These are phyloP conservation scores for Diplodia mutila DNA, from an alignment of 2,329 filamentous ascomycete species.

Conservation along the genomic window DNA sequence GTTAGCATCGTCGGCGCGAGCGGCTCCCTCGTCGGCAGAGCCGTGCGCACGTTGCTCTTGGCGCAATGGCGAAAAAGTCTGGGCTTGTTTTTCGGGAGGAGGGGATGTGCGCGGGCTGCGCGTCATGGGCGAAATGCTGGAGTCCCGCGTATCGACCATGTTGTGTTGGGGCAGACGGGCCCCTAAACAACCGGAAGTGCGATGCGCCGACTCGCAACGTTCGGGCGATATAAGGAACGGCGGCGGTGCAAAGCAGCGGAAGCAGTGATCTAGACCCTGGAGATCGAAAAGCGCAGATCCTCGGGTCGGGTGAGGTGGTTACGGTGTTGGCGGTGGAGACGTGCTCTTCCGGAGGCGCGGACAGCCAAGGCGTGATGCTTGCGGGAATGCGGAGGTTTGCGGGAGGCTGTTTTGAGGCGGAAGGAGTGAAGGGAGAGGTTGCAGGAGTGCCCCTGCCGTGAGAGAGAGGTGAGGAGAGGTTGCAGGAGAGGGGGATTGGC, in stretches of 20 bases:
- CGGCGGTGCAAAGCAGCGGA: conserved; percentile 5
- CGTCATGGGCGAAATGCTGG: conserved; percentile 35
- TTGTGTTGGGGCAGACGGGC: conserved; percentile 6
- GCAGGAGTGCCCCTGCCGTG: conserved; percentile 19
- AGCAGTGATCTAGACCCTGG: conserved; percentile 5
- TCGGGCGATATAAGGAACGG: not conserved
- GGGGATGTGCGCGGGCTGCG: conserved; percentile 31
- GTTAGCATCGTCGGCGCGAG: not conserved
- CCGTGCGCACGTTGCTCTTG: conserved; percentile 31
- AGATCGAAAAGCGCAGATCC: conserved; percentile 13
- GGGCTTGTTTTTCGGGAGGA: conserved; percentile 31
- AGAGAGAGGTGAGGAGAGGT: conserved; percentile 5
- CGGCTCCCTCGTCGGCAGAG: not conserved
- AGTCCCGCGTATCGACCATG: conserved; percentile 38
- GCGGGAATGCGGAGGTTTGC: not conserved
- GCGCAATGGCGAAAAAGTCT: conserved; percentile 36
- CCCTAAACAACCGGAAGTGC: not conserved
- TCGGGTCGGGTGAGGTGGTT: conserved; percentile 14
- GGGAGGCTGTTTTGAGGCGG: not conserved
- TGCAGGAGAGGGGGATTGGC: conserved; percentile 20
- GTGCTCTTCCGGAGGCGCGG: not conserved
- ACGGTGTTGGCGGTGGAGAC: conserved; percentile 14
- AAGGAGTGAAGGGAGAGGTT: conserved; percentile 1
- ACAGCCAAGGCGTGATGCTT: not conserved
- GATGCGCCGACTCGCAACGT: not conserved